Percentiles rank a stretch among this genome's conserved stretches.
These are phyloP conservation scores for Cystoderma amianthinum DNA, from an alignment of 768 basidiomycete species.

Conservation along the genomic window DNA sequence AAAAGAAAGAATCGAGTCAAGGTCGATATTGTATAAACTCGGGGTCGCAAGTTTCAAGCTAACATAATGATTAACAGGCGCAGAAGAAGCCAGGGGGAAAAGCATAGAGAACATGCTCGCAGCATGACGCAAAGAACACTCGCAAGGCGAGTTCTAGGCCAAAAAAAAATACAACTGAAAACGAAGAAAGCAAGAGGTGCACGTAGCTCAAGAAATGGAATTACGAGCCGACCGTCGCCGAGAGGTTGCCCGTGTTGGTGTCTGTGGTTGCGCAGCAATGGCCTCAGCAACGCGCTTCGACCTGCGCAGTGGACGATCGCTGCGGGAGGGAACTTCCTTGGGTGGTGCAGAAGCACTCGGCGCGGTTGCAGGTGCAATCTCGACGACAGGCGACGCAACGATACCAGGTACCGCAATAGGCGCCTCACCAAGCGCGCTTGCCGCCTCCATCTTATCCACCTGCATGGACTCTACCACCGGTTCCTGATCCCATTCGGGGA, in stretches of 20 bases:
- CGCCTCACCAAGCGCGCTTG: constrained; percentile 2
- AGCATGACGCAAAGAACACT: too few relatives aligned
- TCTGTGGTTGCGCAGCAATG: constrained; percentile 40
- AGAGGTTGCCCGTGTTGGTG: constrained; percentile 28
- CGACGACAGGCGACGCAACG: constrained; percentile 1
- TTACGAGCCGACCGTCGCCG: constrained; percentile 33
- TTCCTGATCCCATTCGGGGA: constrained; percentile 49
- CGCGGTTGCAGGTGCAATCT: not conserved
- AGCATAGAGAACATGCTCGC: constrained; percentile 4
- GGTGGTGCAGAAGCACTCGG: not conserved
- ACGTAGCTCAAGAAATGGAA: constrained; percentile 25
- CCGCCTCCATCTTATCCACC: constrained; percentile 7
- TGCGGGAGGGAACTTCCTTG: constrained; percentile 1
- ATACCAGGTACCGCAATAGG: not conserved
- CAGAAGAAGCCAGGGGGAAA: not conserved
- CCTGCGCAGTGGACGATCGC: constrained; percentile 40
- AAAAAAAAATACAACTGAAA: constrained; percentile 5
- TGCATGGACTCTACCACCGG: constrained; percentile 9
- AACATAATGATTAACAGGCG: not conserved
- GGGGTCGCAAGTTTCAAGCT: not conserved
- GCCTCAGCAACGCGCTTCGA: constrained; percentile 68
- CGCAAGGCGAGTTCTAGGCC: constrained; percentile 2
- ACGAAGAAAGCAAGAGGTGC: constrained; percentile 3
- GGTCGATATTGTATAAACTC: not conserved
- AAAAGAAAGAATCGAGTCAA: constrained; percentile 9